Base-by-base conservation (phyloP, 73 alveolate species). In the Paramecium octaurelia region DNA sequence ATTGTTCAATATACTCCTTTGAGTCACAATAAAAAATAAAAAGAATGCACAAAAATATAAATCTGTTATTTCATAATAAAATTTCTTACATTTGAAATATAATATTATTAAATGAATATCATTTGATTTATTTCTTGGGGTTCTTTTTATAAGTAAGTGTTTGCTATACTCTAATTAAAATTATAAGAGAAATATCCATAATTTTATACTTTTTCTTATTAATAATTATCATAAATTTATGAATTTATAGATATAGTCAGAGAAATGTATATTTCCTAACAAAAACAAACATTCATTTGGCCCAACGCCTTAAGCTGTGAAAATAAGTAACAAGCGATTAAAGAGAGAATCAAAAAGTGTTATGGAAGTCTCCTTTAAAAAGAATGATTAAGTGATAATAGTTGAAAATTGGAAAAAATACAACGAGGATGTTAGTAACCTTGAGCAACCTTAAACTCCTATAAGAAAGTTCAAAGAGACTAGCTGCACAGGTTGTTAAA, bases 391-490 rank as follows among this genome's bases (percentile, higher is more conserved):
- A 34, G 21, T 68, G 5, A 68, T 68, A 31, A 34, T 68, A 11
- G 84, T 68, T 31, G 84, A 68, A n/a, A 68, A 68, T 68, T 68
- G 84, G 84, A 68, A 68, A 68, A 21, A 27, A 20, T 68, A 68
- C 48, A 68, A 68, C 27, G 44, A 31, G 16, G 84, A 68, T 27
- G 48, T 68, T 8, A 68, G 84, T 68, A 68, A 54, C n/a, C 69
- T 18, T 54, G 69, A 54, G 69, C 23, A 54, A 54, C 35, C 35
- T 54, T 54, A 54, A 54, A 31, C 69, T 16, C 69, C 34, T 1
- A 18, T 20, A 4, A 54, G 21, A 54, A 54, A 54, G 31, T 18
- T 54, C 6, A 54, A 54, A 18, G 69, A 54, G 34, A n/a, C 69
- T 16, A 54, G 69, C 31, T 54, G 69, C 14, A 20, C 69, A 0